Percentiles rank a stretch among this genome's conserved stretches.
These are phyloP conservation scores for Piedraia hortae DNA, from an alignment of 2,329 filamentous ascomycete genomes.

Conservation along the genomic window DNA sequence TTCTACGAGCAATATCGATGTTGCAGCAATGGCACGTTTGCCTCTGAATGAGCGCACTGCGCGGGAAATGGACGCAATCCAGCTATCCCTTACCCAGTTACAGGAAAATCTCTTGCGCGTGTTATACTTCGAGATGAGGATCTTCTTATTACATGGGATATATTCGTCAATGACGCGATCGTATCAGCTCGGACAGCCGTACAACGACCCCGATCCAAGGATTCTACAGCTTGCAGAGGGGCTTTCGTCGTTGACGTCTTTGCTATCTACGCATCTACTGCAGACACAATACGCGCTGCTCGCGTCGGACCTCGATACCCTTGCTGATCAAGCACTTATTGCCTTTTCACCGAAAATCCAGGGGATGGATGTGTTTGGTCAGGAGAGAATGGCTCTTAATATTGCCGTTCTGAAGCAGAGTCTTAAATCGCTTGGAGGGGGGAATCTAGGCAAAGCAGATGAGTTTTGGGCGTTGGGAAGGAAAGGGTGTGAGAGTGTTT, in stretches of 20 bases:
- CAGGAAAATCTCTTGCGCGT: constrained; percentile 56
- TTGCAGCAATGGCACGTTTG: constrained; percentile 35
- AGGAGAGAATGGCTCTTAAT: constrained; percentile 73
- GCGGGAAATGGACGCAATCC: constrained; percentile 63
- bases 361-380: constrained; percentile 58
- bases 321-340: constrained; percentile 59
- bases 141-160: constrained; percentile 60
- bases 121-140: constrained; percentile 67
- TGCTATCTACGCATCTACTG: constrained; percentile 44
- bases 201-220: constrained; percentile 44
- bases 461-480: constrained; percentile 45
- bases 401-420: constrained; percentile 90
- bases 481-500: constrained; percentile 21
- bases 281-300: constrained; percentile 42
- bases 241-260: constrained; percentile 69
- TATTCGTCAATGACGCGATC: constrained; percentile 21
- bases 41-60: constrained; percentile 72
- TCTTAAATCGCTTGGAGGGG: constrained; percentile 49
- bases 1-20: constrained; percentile 14
- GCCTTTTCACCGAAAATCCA: constrained; percentile 39
- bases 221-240: constrained; percentile 65
- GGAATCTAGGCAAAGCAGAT: constrained; percentile 30
- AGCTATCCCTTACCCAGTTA: constrained; percentile 58
- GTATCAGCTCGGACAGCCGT: constrained; percentile 33
- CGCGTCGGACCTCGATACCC: constrained; percentile 42